Conservation (phyloP, 305 asterid genomes). For the Plantago lanceolata region DNA sequence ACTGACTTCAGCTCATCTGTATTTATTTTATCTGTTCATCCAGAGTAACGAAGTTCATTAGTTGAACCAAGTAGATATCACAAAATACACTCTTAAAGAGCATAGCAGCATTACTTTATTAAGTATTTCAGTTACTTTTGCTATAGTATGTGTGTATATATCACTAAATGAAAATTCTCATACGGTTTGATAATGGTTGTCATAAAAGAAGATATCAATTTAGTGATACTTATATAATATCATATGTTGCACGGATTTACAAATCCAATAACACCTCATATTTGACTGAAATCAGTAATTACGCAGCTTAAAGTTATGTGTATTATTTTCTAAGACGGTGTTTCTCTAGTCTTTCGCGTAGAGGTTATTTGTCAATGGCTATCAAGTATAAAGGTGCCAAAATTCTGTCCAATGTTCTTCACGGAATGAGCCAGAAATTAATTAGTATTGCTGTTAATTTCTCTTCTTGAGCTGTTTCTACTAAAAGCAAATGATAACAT, state of each 20-base stretch:
- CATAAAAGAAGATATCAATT: no score
- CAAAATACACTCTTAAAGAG: not conserved
- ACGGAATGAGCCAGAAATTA: conserved; percentile 3
- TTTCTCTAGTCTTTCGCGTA: not conserved
- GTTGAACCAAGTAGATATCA: no score
- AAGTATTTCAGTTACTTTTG: not conserved
- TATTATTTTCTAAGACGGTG: not conserved
- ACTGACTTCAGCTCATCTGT: no score
- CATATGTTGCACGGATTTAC: not conserved
- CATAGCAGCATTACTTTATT: not conserved
- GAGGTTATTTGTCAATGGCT: conserved; percentile 12
- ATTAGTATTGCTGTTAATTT: not conserved
- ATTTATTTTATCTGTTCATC: no score
- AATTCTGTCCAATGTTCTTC: not conserved
- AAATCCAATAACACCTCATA: not conserved
- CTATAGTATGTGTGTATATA: no score
- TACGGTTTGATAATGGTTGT: no score
- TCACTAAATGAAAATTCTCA: no score
- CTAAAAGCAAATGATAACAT: not conserved
- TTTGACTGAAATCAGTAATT: not conserved
- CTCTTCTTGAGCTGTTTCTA: conserved; percentile 1
- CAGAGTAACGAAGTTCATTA: not conserved
- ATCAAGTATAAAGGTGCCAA: conserved; percentile 2
- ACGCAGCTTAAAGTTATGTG: not conserved
- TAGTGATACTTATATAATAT: no score